Conservation (phyloP, 2,329 filamentous ascomycete species). For the Leptographium flavum region DNA sequence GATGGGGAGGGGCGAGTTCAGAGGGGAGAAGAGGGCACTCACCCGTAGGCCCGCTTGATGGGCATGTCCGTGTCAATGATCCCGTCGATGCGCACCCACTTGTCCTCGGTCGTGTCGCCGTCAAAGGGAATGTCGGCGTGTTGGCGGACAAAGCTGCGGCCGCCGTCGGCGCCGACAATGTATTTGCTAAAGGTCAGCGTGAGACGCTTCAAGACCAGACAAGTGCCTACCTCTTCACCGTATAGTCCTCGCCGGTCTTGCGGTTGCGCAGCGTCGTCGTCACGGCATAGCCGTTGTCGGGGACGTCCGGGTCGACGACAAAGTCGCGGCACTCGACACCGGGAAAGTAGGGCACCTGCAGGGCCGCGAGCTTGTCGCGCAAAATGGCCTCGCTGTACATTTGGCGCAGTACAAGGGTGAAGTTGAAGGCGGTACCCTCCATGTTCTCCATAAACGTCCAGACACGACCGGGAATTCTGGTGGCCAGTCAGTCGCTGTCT, state of each 20-base stretch:
- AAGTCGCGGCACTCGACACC: conserved; percentile 23
- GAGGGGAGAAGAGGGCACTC: conserved; percentile 5
- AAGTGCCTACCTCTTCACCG: conserved; percentile 42
- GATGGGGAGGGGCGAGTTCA: no score
- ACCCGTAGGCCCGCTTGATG: conserved; percentile 28
- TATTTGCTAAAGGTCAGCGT: conserved; percentile 22
- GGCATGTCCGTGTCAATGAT: conserved; percentile 33
- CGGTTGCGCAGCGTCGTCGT: conserved; percentile 70
- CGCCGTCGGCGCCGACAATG: conserved; percentile 36
- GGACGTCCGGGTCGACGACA: conserved; percentile 42
- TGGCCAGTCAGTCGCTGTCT: not conserved
- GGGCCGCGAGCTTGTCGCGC: conserved; percentile 21
- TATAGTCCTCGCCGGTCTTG: conserved; percentile 54
- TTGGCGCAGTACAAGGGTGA: conserved; percentile 37
- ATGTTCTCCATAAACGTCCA: conserved; percentile 40
- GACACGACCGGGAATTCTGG: conserved; percentile 22
- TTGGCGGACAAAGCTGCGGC: conserved; percentile 31
- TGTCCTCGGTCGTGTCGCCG: conserved; percentile 31
- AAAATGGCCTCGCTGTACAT: conserved; percentile 41
- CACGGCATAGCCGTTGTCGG: conserved; percentile 84
- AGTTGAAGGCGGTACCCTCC: conserved; percentile 35
- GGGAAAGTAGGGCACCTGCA: conserved; percentile 21
- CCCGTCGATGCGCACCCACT: conserved; percentile 40
- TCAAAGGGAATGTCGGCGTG: conserved; percentile 32
- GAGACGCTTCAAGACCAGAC: no score